These are phyloP conservation scores for Boechera stricta DNA, from an alignment of 345 rosid genomes.

Conservation along the genomic window DNA sequence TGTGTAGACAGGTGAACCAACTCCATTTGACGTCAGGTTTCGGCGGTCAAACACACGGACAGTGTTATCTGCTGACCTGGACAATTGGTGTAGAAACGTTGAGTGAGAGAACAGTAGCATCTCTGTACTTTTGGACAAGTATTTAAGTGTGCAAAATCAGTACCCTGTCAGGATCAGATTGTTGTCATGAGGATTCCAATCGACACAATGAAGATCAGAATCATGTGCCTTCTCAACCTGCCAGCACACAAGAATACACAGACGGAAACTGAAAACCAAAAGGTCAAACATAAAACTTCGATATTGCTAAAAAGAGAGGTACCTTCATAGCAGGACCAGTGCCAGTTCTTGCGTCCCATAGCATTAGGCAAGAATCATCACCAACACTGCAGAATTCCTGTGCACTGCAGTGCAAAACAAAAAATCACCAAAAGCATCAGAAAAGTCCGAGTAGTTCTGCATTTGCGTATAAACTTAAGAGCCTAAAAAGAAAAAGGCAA, in stretches of 20 bases:
- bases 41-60: constrained; percentile 86
- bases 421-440: constrained; percentile 36
- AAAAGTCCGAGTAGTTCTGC: constrained; percentile 14
- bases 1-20: constrained; percentile 72
- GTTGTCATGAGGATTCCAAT: constrained; percentile 87
- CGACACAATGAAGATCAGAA: constrained; percentile 94
- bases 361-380: constrained; percentile 93
- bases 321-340: constrained; percentile 77
- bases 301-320: background rate
- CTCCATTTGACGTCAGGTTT: constrained; percentile 73
- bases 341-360: constrained; percentile 95
- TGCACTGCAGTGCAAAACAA: constrained; percentile 56
- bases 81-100: constrained; percentile 17
- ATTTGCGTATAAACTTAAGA: constrained; percentile 2
- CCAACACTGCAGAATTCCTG: constrained; percentile 97
- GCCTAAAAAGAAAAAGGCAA: background rate
- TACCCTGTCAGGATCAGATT: constrained; percentile 92
- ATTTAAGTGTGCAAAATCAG: background rate
- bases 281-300: constrained; percentile 1
- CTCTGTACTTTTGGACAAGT: background rate
- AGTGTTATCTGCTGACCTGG: constrained; percentile 90
- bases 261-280: background rate
- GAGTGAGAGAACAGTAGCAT: constrained; percentile 9
- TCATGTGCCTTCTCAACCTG: constrained; percentile 94
- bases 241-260: constrained; percentile 20